Base-by-base conservation (phyloP, 208 protist genomes). In the Crithidia acanthocephali region DNA sequence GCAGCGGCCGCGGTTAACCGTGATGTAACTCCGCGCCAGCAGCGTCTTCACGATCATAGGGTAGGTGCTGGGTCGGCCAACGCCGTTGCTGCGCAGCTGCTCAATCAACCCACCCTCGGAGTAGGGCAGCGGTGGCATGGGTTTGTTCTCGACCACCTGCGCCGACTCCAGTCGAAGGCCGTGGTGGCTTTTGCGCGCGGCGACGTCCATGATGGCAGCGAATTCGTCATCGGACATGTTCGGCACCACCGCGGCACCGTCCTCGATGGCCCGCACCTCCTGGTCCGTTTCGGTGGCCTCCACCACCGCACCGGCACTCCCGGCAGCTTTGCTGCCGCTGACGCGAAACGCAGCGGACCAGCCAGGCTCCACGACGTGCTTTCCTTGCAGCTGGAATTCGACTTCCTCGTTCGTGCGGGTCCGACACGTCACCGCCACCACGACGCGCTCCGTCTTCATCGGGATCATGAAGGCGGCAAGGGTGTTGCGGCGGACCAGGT, bases 11-110 rank as follows among this genome's bases (percentile, higher is more conserved):
- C 91, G 84, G 62, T 88, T 91, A 18, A 97, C 81, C 35, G 68
- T 82, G 44, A 97, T 94, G 82, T 97, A 97, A 52, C 90, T 86
- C 35, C 92, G 87, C 47, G 85, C 76, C 11, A 95, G 63, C 0
- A 97, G 87, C 37, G 90, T 97, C 81, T 94, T 94, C 28, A 97
- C 86, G 50, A 97, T 97, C 77, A 86, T 90, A 25, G 92, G 90
- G 69, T 97, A 97, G n/a, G 92, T 97, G 77, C 90, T 95, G 27
- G 92, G 92, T 27, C 92, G 83, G 18, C 92, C 92, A 20, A 97
- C 90, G 61, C 90, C 92, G 72, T 95, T 86, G 50, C 86, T 85
- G 71, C 88, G 91, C 40, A 97, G 90, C 65, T 97, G 84, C 64
- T 94, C 89, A 72, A 97, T 97, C 52, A 97, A 75, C 15, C 82